phyloP scores from a whole-genome alignment of 2,329 filamentous ascomycete species.

The Monosporascus sp. region DNA sequence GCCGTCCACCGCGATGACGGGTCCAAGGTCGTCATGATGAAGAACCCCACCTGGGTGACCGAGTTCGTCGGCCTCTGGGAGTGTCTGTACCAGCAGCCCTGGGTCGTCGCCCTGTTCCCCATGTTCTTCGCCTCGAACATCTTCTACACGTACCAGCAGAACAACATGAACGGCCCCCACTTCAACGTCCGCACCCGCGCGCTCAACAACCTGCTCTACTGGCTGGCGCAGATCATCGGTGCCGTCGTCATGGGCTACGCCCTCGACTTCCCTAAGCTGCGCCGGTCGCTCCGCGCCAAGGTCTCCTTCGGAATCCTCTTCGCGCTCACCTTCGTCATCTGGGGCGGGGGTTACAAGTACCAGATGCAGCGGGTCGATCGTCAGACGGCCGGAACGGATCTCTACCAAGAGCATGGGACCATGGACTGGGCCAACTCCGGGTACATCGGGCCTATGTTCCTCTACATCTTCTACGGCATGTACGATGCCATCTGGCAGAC shows the following conservation, averaged over 20 bases:
- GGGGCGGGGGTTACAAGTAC: conserved; percentile 71
- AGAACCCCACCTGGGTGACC: conserved; percentile 69
- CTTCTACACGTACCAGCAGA: conserved; percentile 78
- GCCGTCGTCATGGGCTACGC: conserved; percentile 62
- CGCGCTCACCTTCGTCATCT: conserved; percentile 61
- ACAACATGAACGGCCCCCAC: conserved; percentile 62
- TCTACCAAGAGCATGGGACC: conserved; percentile 10
- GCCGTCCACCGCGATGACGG: conserved; percentile 66
- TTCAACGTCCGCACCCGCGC: conserved; percentile 69
- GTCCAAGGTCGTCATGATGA: conserved; percentile 67
- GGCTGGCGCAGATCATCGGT: conserved; percentile 66
- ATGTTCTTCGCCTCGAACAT: conserved; percentile 78
- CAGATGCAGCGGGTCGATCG: conserved; percentile 52
- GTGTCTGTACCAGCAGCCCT: conserved; percentile 58
- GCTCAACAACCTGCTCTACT: conserved; percentile 68
- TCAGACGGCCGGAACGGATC: conserved; percentile 10
- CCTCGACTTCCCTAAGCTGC: conserved; percentile 53
- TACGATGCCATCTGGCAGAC: conserved; percentile 85
- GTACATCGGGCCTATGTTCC: conserved; percentile 67
- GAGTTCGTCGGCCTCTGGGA: conserved; percentile 65
- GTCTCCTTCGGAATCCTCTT: conserved; percentile 54
- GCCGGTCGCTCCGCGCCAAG: conserved; percentile 60
- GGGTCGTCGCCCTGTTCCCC: conserved; percentile 68
- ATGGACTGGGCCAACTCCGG: conserved; percentile 55
- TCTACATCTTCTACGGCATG: conserved; percentile 51